Base-by-base conservation (phyloP, 768 basidiomycete genomes). In the Tricholoma hemisulphureum region DNA sequence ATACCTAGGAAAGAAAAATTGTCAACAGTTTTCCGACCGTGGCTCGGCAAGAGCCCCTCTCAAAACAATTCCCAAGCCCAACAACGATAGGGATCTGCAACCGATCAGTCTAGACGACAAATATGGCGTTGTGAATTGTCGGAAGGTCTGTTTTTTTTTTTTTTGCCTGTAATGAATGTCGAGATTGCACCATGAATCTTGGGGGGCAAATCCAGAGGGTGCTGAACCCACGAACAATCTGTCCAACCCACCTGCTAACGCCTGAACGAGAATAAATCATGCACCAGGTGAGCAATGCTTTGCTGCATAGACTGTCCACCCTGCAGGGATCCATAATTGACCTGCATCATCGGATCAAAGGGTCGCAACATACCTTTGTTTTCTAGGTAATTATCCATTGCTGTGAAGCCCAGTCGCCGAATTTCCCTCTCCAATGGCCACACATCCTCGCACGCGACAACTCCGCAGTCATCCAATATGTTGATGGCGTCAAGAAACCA, bases 401-500 rank as follows among this genome's bases (percentile, higher is more conserved):
- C 78, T 21, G 70, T 71, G 62, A 81, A 81, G 29, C 77, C 78
- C 63, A 73, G 77, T 34, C 76, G 65, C 58, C 76, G 66, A 18
- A 81, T 73, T 65, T 81, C 80, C 59, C 79, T 67, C 68, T 81
- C 80, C 23, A 81, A 63, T 24, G 77, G 56, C 77, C 77, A 77
- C 20, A 74, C 76, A 71, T 81, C 80, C 52, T 80, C 77, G 64
- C 80, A 81, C 35, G 74, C 73, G 18, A 80, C 67, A 9, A 80
- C 76, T 6, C 77, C 78, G 58, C 77, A 80, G 57, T 81, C 80
- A 61, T 80, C 74, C 59, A 81, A 64, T n/a, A 75, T 72, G 46
- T 73, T 73, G 14, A 80, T 76, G 20, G 75, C 77, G 34, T 80
- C 77, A 18, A 80, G 63, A 57, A 81, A 81, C 79, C 79, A 81